Evolutionary conservation across 2,329 filamentous ascomycete species (phyloP).

Genomic region (Rutstroemia sp.): DNA sequence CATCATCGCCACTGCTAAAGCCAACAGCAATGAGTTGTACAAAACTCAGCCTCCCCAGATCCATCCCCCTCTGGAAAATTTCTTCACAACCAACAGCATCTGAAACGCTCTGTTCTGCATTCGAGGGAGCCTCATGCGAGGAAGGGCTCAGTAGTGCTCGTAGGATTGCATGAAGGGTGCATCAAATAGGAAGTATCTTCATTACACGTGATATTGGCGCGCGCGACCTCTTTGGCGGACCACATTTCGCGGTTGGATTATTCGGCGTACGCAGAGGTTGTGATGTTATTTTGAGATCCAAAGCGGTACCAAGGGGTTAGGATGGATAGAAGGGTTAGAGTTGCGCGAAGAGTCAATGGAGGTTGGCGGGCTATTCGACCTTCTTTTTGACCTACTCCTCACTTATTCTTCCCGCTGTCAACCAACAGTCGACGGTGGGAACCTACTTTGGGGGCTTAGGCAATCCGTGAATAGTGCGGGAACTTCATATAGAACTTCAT

Average conservation of each 20-base stretch:
- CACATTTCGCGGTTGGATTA: not conserved
- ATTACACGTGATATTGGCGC: conserved; percentile 1
- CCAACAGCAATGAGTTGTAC: not conserved
- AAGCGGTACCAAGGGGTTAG: not conserved
- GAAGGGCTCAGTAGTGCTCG: not conserved
- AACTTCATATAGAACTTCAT: too few species aligned
- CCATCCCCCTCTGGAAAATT: not conserved
- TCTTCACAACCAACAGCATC: not conserved
- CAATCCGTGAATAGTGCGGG: too few species aligned
- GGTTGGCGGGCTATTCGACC: conserved; percentile 1
- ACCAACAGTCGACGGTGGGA: not conserved
- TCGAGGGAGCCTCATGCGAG: conserved; percentile 3
- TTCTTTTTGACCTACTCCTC: not conserved
- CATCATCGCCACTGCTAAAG: not conserved
- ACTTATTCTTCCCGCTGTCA: not conserved
- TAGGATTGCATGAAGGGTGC: not conserved
- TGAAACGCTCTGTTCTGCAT: not conserved
- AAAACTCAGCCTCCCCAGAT: conserved; percentile 3
- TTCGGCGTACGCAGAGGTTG: not conserved
- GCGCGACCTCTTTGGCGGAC: not conserved
- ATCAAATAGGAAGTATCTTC: not conserved
- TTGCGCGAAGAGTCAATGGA: too few species aligned
- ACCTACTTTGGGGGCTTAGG: too few species aligned
- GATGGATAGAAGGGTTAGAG: too few species aligned
- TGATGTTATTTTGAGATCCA: not conserved